Evolutionary conservation across 805 yeast species (phyloP).

Genomic region (Isabelozyma rhagii): DNA sequence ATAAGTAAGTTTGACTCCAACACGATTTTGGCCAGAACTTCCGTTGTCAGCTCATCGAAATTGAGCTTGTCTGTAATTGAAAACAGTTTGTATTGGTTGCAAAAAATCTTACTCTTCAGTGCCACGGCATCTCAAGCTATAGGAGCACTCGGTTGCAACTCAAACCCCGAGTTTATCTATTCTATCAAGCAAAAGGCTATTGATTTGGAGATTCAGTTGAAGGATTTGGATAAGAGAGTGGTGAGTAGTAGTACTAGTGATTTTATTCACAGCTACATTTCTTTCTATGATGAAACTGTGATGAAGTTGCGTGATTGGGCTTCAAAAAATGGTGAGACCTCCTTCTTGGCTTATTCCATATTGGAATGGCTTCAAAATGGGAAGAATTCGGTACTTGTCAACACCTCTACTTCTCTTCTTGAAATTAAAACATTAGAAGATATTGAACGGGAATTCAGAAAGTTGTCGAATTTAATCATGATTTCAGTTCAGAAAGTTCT

Average conservation of each 20-base stretch:
- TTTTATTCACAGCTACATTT: slow-evolving; percentile 16
- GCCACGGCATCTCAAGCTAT: slow-evolving; percentile 9
- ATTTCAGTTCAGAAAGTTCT: slow-evolving; percentile 63
- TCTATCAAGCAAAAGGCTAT: slow-evolving; percentile 11
- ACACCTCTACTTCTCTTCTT: slow-evolving; percentile 20
- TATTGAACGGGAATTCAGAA: slow-evolving; percentile 47
- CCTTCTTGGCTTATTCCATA: slow-evolving; percentile 50
- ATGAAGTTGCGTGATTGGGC: slow-evolving; percentile 34
- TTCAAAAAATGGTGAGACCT: slow-evolving; percentile 17
- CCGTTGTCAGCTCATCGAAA: slow-evolving; percentile 13
- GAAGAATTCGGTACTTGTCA: slow-evolving; percentile 12
- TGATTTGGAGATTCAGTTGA: slow-evolving; percentile 8
- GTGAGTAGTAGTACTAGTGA: slow-evolving; percentile 11
- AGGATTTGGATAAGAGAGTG: slow-evolving; percentile 17
- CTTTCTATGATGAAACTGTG: slow-evolving; percentile 20
- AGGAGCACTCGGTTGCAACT: neutral
- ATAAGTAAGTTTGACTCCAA: slow-evolving; percentile 9
- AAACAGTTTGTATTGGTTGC: slow-evolving; percentile 26
- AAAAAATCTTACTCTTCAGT: slow-evolving; percentile 36
- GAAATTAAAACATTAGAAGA: slow-evolving; percentile 21
- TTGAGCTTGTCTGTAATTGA: slow-evolving; percentile 8
- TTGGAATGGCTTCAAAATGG: slow-evolving; percentile 42
- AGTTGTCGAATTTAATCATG: slow-evolving; percentile 56
- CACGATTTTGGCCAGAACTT: slow-evolving; percentile 10
- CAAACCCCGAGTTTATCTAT: slow-evolving; percentile 10